Conservation (phyloP, 139 green algal species). For the Haematococcus sp. region DNA sequence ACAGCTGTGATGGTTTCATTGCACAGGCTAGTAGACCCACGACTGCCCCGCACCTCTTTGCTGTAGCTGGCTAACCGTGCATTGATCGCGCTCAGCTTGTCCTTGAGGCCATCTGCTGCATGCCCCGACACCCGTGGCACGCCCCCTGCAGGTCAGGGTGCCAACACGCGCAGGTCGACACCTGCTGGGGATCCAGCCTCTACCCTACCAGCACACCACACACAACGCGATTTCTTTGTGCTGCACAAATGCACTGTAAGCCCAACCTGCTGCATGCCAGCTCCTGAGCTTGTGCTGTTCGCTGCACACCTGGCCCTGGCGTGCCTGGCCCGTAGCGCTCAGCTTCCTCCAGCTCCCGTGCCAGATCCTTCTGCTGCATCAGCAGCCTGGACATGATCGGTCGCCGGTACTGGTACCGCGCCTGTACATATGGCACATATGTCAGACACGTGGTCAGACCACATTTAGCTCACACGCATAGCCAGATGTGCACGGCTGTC, state of each 20-base stretch:
- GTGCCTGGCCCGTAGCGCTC: background rate
- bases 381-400: slow-evolving; percentile 24
- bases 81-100: slow-evolving; percentile 15
- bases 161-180: background rate
- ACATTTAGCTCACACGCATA: too few species aligned
- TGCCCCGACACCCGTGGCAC: background rate
- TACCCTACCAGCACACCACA: too few species aligned
- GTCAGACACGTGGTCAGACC: too few species aligned
- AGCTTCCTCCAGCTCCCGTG: slow-evolving; percentile 30
- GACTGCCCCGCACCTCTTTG: slow-evolving; percentile 9
- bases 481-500: too few species aligned
- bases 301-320: background rate
- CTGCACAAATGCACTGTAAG: too few species aligned
- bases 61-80: slow-evolving; percentile 3
- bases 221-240: too few species aligned
- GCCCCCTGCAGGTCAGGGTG: background rate
- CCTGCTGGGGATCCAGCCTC: too few species aligned
- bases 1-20: too few species aligned
- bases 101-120: background rate
- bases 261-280: too few species aligned
- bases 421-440: slow-evolving; percentile 13
- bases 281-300: too few species aligned
- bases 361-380: slow-evolving; percentile 35
- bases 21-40: too few species aligned
- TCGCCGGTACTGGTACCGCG: slow-evolving; percentile 16